phyloP scores from a whole-genome alignment of 139 green algal genomes.

The Haematococcus lacustris region DNA sequence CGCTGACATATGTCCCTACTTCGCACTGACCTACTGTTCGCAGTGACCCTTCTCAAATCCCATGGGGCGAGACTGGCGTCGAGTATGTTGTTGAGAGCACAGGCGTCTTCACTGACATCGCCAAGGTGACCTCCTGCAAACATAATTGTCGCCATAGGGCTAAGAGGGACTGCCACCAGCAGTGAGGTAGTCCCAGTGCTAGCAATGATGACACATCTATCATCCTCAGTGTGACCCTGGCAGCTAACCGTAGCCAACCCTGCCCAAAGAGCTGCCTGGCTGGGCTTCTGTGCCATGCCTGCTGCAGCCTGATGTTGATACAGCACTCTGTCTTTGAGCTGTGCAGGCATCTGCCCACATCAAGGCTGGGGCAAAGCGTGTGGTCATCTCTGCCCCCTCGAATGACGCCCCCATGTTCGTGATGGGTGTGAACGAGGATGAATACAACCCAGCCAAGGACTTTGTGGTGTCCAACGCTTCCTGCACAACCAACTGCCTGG shows the following conservation, averaged over 20 bases:
- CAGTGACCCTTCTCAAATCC: slow-evolving; percentile 79
- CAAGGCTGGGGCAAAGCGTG: slow-evolving; percentile 86
- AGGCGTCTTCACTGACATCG: slow-evolving; percentile 88
- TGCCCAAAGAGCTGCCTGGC: not conserved
- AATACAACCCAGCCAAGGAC: slow-evolving; percentile 72
- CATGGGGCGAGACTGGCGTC: slow-evolving; percentile 68
- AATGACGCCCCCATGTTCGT: slow-evolving; percentile 92
- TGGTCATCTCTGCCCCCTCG: slow-evolving; percentile 91
- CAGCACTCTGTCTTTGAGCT: not conserved
- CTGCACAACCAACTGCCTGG: slow-evolving; percentile 97
- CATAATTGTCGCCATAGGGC: not conserved
- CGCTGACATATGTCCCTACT: not conserved
- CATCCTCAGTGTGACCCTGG: not conserved
- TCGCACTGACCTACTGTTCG: not conserved
- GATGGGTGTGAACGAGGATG: slow-evolving; percentile 88
- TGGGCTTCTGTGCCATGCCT: not conserved
- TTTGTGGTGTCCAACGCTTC: slow-evolving; percentile 86
- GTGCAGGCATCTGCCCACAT: slow-evolving; percentile 50
- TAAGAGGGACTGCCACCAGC: not conserved
- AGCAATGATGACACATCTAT: not conserved
- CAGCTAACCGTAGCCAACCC: not conserved
- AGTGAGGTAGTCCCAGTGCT: not conserved
- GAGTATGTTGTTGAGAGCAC: slow-evolving; percentile 89
- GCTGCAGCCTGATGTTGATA: not conserved
- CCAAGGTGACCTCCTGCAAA: slow-evolving; percentile 42